A percentile compares a stretch with the other conserved stretches of the same genome.
Conservation (phyloP, 1,284 basidiomycete species). For the Trametes sp. region DNA sequence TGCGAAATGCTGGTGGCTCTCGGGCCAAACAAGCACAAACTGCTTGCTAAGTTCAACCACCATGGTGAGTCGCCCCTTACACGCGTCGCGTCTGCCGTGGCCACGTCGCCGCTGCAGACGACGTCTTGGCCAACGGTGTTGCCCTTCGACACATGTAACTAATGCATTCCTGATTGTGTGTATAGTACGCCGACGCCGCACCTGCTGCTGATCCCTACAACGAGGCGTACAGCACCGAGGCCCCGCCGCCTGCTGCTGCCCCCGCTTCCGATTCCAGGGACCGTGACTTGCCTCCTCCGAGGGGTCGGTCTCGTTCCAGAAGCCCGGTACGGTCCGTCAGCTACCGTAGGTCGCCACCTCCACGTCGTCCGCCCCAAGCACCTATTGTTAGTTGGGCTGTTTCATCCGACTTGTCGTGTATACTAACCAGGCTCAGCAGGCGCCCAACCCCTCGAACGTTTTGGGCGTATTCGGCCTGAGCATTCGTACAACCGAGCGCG, state of each 20-base stretch:
- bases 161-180: conserved; percentile 8
- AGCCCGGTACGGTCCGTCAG: conserved; percentile 52
- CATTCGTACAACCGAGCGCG: conserved; percentile 93
- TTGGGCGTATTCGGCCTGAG: conserved; percentile 97
- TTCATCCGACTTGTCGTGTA: conserved; percentile 24
- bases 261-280: conserved; percentile 56
- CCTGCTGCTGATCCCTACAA: conserved; percentile 80
- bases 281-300: conserved; percentile 47
- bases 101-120: conserved; percentile 28
- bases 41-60: conserved; percentile 45
- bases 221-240: conserved; percentile 74
- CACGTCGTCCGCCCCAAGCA: conserved; percentile 72
- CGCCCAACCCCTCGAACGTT: conserved; percentile 86
- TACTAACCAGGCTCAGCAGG: conserved; percentile 63
- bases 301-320: conserved; percentile 77
- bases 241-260: conserved; percentile 53
- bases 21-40: conserved; percentile 42
- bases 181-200: conserved; percentile 68
- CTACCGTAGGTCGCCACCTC: conserved; percentile 49
- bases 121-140: neutral
- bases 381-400: conserved; percentile 62
- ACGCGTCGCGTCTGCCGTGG: conserved; percentile 19
- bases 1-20: conserved; percentile 29
- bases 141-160: conserved; percentile 1
- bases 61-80: conserved; percentile 62